Percentiles rank a stretch among this genome's conserved stretches.
Evolutionary conservation across 768 basidiomycete species (phyloP).

Genomic region (Pisolithus tinctorius): DNA sequence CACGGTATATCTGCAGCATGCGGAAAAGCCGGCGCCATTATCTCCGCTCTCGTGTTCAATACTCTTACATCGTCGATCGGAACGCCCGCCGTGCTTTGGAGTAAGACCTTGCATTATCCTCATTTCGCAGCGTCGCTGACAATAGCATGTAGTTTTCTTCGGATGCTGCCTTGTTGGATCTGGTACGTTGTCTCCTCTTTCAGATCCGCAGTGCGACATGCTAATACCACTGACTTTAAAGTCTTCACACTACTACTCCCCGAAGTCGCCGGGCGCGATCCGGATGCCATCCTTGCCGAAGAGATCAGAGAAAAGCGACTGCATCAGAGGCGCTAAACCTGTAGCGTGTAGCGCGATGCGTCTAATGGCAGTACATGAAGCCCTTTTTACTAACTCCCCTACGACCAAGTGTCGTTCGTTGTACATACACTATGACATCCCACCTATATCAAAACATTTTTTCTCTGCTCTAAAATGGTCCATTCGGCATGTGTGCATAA

Average conservation of each 20-base stretch:
- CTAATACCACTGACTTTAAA: slow-evolving; percentile 2
- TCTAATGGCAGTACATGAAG: too few relatives aligned
- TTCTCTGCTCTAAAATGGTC: too few relatives aligned
- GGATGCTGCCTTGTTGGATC: slow-evolving; percentile 57
- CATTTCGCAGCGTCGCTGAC: not conserved
- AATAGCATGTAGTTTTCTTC: slow-evolving; percentile 48
- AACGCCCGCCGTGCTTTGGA: slow-evolving; percentile 63
- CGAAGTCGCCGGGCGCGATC: slow-evolving; percentile 45
- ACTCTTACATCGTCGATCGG: slow-evolving; percentile 53
- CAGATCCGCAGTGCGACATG: not conserved
- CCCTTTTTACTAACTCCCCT: too few relatives aligned
- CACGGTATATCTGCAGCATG: slow-evolving; percentile 70
- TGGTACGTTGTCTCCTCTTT: slow-evolving; percentile 15
- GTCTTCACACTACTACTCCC: slow-evolving; percentile 42
- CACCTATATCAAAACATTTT: too few relatives aligned
- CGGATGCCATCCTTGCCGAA: slow-evolving; percentile 38
- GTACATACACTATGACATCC: too few relatives aligned
- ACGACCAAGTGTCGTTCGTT: too few relatives aligned
- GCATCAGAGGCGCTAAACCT: not conserved
- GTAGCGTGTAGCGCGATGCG: too few relatives aligned
- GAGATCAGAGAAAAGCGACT: slow-evolving; percentile 24
- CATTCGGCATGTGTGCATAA: too few relatives aligned
- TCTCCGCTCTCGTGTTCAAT: slow-evolving; percentile 70
- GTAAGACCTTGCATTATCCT: slow-evolving; percentile 33
- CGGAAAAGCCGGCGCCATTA: slow-evolving; percentile 74